Conservation (phyloP, 225 moss, liverwort and hornwort genomes). For the Marchantia polymorpha region DNA sequence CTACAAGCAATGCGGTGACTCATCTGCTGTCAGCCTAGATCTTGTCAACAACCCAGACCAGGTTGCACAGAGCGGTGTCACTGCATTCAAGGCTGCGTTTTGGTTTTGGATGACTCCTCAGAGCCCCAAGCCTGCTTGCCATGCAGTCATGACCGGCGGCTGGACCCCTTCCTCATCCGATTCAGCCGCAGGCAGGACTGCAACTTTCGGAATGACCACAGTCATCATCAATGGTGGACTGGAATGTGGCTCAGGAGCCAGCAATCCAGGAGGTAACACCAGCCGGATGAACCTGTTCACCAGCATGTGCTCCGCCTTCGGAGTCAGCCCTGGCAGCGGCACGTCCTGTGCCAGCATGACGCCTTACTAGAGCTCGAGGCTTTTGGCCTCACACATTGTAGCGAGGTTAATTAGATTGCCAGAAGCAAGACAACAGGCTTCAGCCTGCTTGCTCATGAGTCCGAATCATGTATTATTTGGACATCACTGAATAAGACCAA, state of each 20-base stretch:
- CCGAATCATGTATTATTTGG: too few relatives aligned
- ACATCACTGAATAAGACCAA: too few relatives aligned
- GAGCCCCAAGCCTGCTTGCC: slow-evolving; percentile 25
- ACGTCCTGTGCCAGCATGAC: background rate
- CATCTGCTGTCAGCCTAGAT: slow-evolving; percentile 2
- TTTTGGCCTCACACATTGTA: too few relatives aligned
- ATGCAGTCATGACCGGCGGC: slow-evolving; percentile 30
- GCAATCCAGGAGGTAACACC: background rate
- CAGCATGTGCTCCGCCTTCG: background rate
- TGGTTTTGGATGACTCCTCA: slow-evolving; percentile 34
- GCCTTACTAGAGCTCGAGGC: background rate
- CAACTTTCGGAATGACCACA: slow-evolving; percentile 37
- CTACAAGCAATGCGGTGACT: slow-evolving; percentile 24
- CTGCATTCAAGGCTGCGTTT: slow-evolving; percentile 24
- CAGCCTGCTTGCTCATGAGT: too few relatives aligned
- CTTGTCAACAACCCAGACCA: slow-evolving; percentile 31
- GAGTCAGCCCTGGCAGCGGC: background rate
- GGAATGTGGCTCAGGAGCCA: slow-evolving; percentile 17
- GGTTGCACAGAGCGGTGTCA: slow-evolving; percentile 7
- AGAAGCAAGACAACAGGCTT: too few relatives aligned
- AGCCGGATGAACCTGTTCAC: background rate
- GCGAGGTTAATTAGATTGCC: too few relatives aligned
- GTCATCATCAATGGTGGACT: slow-evolving; percentile 35
- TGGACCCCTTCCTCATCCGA: slow-evolving; percentile 30
- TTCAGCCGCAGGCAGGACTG: background rate